A percentile compares a stretch with the other conserved stretches of the same genome.
Conservation (phyloP, 2,329 filamentous ascomycete species). For the Colletotrichum sp. region DNA sequence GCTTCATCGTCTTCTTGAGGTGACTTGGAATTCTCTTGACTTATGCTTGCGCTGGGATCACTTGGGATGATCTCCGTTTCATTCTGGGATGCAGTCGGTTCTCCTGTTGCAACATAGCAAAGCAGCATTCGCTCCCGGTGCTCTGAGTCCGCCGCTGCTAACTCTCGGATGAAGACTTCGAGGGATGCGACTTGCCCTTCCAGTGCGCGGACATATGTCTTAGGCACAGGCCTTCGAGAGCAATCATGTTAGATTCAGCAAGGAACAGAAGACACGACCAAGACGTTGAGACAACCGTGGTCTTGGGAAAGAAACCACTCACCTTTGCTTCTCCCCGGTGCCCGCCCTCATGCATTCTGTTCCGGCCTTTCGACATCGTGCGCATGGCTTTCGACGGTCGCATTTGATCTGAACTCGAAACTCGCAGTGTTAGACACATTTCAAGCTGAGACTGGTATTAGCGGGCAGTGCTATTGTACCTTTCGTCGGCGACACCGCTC, state of each 20-base stretch:
- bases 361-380: slow-evolving; percentile 48
- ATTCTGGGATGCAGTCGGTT: neutral
- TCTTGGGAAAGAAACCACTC: neutral
- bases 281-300: neutral
- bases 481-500: slow-evolving; percentile 49
- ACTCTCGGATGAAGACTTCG: slow-evolving; percentile 48
- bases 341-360: slow-evolving; percentile 44
- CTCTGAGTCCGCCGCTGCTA: slow-evolving; percentile 41
- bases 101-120: neutral
- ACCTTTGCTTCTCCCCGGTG: slow-evolving; percentile 48
- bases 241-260: neutral
- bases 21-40: neutral
- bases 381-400: slow-evolving; percentile 55
- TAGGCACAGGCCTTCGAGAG: slow-evolving; percentile 44
- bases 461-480: slow-evolving; percentile 29
- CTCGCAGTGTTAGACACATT: slow-evolving; percentile 28
- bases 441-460: neutral
- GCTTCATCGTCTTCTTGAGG: neutral
- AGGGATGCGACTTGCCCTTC: slow-evolving; percentile 52
- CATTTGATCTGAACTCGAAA: slow-evolving; percentile 51
- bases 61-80: neutral
- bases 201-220: slow-evolving; percentile 51
- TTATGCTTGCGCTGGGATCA: neutral
- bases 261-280: neutral
- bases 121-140: slow-evolving; percentile 6